Evolutionary conservation across 306 rosid species (phyloP).

Genomic region (Vicia faba): DNA sequence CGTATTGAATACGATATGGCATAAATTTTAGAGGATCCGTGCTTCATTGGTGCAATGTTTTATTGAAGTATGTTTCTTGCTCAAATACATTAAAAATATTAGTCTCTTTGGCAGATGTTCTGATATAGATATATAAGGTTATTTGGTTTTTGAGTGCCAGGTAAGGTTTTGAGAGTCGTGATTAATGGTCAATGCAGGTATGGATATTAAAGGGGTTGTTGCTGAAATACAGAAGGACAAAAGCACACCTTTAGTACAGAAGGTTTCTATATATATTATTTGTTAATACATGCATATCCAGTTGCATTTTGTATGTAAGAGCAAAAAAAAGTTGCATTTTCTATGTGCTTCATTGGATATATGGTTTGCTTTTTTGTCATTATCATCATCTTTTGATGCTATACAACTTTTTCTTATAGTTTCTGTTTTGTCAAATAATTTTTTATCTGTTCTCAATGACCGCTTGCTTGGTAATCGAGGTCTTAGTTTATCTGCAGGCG

Average conservation of each 20-base stretch:
- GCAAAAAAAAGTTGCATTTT: slow-evolving; percentile 25
- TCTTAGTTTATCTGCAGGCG: slow-evolving; percentile 91
- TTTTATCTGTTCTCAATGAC: slow-evolving; percentile 28
- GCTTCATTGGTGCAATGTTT: neutral
- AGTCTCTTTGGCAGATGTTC: slow-evolving; percentile 36
- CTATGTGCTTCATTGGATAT: slow-evolving; percentile 39
- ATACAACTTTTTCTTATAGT: slow-evolving; percentile 18
- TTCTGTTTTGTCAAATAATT: neutral
- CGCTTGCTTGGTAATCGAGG: slow-evolving; percentile 46
- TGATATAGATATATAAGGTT: slow-evolving; percentile 40
- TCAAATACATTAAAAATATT: neutral
- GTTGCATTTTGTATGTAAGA: slow-evolving; percentile 36
- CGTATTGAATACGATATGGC: too few relatives aligned
- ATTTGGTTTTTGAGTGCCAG: slow-evolving; percentile 49
- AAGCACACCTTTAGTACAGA: slow-evolving; percentile 90
- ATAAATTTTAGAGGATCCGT: too few relatives aligned
- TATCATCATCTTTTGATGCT: slow-evolving; percentile 21
- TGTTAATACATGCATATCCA: slow-evolving; percentile 36
- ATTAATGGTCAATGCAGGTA: slow-evolving; percentile 85
- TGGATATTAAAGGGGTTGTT: slow-evolving; percentile 99
- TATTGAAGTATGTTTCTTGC: slow-evolving; percentile 30
- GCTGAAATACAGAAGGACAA: slow-evolving; percentile 96
- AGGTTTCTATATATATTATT: slow-evolving; percentile 63
- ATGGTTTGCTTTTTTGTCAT: slow-evolving; percentile 32
- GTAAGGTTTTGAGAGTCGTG: slow-evolving; percentile 66